Evolutionary conservation across 352 stramenopile species (phyloP), one percentile per base, ranked within the genome.

Genomic region (Phytopythium boreale): DNA sequence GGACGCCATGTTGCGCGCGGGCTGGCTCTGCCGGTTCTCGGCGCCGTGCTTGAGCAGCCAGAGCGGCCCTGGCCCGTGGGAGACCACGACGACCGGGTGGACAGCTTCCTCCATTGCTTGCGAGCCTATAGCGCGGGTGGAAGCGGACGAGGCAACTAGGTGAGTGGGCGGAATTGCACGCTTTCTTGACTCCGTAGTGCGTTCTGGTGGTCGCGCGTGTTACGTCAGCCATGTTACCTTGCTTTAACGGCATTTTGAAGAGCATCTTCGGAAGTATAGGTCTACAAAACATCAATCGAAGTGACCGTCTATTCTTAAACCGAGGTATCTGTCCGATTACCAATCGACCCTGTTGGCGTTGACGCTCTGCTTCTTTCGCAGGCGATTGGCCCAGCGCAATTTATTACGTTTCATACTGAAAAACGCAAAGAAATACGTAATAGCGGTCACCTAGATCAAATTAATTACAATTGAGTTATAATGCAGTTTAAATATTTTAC

Each of bases 51-150:
- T 82, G 22, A 93, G 78, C 49, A 92, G 31, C 61, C 80, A 88
- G 59, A 88, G 64, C 39, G 85, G 82, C 0, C 85, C 82, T 6
- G 77, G 80, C 11, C 82, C 85, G 49, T 93, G 82, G 7, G 82
- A 85, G 57, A 87, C 63, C 44, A 75, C 80, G 39, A 88, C 58
- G 10, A 83, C 72, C 0, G 75, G 75, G 56, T 85, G 77, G 36
- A 59, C 66, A 57, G 59, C 58, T 10, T 22, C 49, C 24, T 57
- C 58, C 53, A 74, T 70, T n/a, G 19, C 27, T 19, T 14, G 2
- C 8, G 31, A 19, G 53, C 12, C 29, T 19, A 34, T 46, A 57
- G 34, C 51, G 15, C 24, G 22, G 4, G 27, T 53, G 34, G 59
- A 47, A 19, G 6, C 19, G 44, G 50, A 20, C 51, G 36, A 24